Evolutionary conservation across 2,329 filamentous ascomycete species (phyloP).

Genomic region (Byssothecium circinans): DNA sequence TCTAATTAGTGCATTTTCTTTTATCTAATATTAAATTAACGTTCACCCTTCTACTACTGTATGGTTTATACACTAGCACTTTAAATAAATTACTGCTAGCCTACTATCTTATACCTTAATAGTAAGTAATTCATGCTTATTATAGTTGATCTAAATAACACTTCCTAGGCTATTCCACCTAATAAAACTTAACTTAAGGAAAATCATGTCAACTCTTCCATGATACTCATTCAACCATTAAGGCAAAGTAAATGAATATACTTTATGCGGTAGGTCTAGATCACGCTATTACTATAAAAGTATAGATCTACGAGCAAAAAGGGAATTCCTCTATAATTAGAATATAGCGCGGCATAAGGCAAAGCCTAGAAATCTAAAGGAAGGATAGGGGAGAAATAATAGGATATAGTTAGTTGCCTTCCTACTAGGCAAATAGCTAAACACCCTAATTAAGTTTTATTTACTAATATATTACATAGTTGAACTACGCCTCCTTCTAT

Average conservation of each 20-base stretch:
- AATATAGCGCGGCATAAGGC: too few species aligned
- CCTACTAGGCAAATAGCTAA: too few species aligned
- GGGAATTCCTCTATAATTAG: too few species aligned
- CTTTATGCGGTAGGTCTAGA: slow-evolving; percentile 7
- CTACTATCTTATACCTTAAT: slow-evolving; percentile 9
- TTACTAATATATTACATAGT: too few species aligned
- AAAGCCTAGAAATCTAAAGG: too few species aligned
- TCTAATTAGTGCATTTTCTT: slow-evolving; percentile 9
- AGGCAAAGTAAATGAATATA: slow-evolving; percentile 11
- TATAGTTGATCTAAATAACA: slow-evolving; percentile 11
- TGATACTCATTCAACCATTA: slow-evolving; percentile 9
- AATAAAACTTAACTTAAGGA: slow-evolving; percentile 8
- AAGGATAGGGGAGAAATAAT: too few species aligned
- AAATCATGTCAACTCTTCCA: slow-evolving; percentile 9
- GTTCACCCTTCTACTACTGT: slow-evolving; percentile 6
- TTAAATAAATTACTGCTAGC: slow-evolving; percentile 5
- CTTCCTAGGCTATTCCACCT: slow-evolving; percentile 6
- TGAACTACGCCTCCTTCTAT: too few species aligned
- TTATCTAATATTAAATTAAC: slow-evolving; percentile 11
- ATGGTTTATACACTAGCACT: slow-evolving; percentile 7
- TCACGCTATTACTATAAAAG: slow-evolving; percentile 9
- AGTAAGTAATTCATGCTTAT: slow-evolving; percentile 9
- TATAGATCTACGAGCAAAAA: slow-evolving; percentile 3
- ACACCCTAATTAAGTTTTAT: too few species aligned
- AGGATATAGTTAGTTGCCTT: too few species aligned